Evolutionary conservation across 2,329 filamentous ascomycete species (phyloP).

Genomic region (Daldinia eschscholtzii): DNA sequence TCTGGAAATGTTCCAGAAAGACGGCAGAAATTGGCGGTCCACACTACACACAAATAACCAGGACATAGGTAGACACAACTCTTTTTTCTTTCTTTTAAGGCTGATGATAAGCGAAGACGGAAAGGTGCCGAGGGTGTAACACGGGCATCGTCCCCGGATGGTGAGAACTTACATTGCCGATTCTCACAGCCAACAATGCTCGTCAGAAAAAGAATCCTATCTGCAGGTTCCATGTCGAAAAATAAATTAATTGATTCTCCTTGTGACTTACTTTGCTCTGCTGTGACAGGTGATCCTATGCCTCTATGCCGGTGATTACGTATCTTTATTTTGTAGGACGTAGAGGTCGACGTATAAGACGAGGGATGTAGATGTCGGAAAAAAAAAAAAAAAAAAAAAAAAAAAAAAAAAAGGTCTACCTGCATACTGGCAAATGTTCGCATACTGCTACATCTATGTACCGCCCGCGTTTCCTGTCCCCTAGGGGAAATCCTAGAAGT

Average conservation of each 20-base stretch:
- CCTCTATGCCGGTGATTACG: background rate
- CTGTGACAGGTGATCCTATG: background rate
- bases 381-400: no score
- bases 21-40: background rate
- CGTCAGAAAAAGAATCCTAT: background rate
- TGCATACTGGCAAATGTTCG: background rate
- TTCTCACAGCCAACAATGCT: background rate
- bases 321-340: background rate
- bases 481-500: background rate
- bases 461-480: background rate
- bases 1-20: slow-evolving; percentile 26
- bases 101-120: slow-evolving; percentile 13
- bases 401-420: no score
- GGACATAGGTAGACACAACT: background rate
- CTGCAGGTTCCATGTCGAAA: slow-evolving; percentile 15
- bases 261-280: slow-evolving; percentile 4
- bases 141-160: slow-evolving; percentile 2
- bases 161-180: background rate
- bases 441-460: background rate
- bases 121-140: background rate
- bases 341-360: background rate
- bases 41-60: background rate
- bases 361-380: background rate
- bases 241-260: slow-evolving; percentile 25
- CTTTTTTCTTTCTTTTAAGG: slow-evolving; percentile 17